Conservation (phyloP, 371 early-diverging fungal genomes). For the Circinella minor region DNA sequence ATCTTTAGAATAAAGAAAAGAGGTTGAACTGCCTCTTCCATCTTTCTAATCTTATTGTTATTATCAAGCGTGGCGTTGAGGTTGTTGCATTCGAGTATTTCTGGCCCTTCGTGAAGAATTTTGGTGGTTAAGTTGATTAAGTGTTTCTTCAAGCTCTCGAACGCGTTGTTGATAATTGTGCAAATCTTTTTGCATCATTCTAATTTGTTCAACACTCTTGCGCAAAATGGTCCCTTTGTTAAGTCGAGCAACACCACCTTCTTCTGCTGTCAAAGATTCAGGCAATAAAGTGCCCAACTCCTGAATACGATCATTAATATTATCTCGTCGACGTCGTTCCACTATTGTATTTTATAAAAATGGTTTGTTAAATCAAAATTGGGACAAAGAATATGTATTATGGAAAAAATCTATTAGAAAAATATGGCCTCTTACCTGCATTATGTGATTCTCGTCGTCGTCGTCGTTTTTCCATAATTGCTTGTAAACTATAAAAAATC, state of each 20-base stretch:
- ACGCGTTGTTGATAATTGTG: conserved; percentile 60
- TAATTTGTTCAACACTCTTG: conserved; percentile 90
- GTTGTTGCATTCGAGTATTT: conserved; percentile 5
- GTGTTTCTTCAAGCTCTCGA: conserved; percentile 65
- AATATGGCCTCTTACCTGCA: conserved; percentile 59
- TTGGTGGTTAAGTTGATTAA: conserved; percentile 25
- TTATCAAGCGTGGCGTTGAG: neutral
- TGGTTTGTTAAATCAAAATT: too few species aligned
- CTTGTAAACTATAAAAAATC: conserved; percentile 34
- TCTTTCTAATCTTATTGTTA: neutral
- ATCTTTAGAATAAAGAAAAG: neutral
- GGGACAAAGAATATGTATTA: too few species aligned
- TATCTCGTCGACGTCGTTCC: conserved; percentile 94
- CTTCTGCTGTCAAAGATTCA: conserved; percentile 47
- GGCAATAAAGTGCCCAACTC: conserved; percentile 91
- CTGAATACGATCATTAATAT: conserved; percentile 97
- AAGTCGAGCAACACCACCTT: conserved; percentile 66
- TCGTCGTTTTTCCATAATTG: conserved; percentile 80
- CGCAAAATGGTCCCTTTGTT: conserved; percentile 85
- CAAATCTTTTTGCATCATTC: conserved; percentile 61
- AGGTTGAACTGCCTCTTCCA: too few species aligned
- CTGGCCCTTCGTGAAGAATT: neutral
- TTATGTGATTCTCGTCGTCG: conserved; percentile 96
- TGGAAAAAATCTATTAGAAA: too few species aligned
- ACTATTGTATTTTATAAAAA: conserved; percentile 51